These are phyloP conservation scores for Petasospora rhodanensis DNA, from an alignment of 1,139 yeast genomes.

Conservation along the genomic window DNA sequence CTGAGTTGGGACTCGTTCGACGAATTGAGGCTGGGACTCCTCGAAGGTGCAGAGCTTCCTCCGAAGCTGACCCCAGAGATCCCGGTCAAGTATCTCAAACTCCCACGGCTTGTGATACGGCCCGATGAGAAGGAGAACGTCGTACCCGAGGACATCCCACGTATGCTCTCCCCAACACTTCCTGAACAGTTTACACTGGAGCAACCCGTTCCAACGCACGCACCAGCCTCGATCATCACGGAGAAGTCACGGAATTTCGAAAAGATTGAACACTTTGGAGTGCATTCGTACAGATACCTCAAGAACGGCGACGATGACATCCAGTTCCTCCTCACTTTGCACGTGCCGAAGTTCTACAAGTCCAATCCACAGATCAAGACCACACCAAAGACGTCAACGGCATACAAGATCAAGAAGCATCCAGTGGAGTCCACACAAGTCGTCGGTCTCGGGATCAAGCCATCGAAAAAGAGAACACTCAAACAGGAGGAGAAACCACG, in stretches of 20 bases:
- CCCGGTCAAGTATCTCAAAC: no score
- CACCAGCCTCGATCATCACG: not conserved
- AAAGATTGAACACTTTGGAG: slow-evolving; percentile 11
- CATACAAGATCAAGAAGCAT: slow-evolving; percentile 6
- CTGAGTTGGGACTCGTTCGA: no score
- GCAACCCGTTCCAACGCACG: slow-evolving; percentile 5
- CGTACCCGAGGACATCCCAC: slow-evolving; percentile 8
- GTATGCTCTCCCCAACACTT: slow-evolving; percentile 23
- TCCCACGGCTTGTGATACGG: no score
- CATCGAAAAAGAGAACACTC: slow-evolving; percentile 3
- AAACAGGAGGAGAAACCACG: slow-evolving; percentile 1
- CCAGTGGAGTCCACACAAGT: slow-evolving; percentile 1
- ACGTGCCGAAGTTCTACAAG: slow-evolving; percentile 17
- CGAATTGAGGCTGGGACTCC: no score
- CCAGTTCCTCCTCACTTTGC: slow-evolving; percentile 11
- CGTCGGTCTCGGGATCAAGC: slow-evolving; percentile 8
- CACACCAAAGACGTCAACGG: slow-evolving; percentile 1
- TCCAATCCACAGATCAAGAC: slow-evolving; percentile 3
- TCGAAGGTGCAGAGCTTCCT: no score
- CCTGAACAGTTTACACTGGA: slow-evolving; percentile 13
- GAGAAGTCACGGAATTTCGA: slow-evolving; percentile 8
- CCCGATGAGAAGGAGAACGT: no score
- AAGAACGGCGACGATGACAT: slow-evolving; percentile 1
- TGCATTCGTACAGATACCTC: slow-evolving; percentile 9
- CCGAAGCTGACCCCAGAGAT: no score